Conservation (phyloP, 2,329 filamentous ascomycete species). For the Cytospora chrysosperma region DNA sequence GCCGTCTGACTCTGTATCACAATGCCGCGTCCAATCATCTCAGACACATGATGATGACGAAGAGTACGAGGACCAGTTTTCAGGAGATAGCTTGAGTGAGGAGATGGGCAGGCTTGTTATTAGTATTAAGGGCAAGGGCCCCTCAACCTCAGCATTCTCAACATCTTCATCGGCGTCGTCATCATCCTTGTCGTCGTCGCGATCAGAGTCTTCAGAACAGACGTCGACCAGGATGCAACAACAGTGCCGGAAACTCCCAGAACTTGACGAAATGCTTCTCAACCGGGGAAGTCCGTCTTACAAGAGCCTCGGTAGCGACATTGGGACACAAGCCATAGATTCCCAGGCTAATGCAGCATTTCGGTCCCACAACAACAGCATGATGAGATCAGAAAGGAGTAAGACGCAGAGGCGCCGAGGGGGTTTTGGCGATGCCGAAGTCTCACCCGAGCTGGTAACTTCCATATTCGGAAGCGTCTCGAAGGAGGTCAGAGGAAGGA, state of each 20-base stretch:
- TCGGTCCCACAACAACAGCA: neutral
- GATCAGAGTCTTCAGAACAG: neutral
- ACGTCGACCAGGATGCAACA: neutral
- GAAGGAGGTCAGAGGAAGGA: neutral
- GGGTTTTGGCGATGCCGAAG: neutral
- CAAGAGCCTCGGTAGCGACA: neutral
- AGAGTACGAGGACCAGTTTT: neutral
- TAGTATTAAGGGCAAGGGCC: neutral
- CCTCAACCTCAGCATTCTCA: too few relatives aligned
- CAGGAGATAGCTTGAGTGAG: neutral
- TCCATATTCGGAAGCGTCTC: slow-evolving; percentile 10
- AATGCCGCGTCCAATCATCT: neutral
- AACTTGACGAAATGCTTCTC: neutral
- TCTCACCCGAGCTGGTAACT: slow-evolving; percentile 4
- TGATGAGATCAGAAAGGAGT: neutral
- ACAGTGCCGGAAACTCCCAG: neutral
- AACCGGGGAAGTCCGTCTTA: neutral
- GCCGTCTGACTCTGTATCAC: slow-evolving; percentile 19
- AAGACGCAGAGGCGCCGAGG: neutral
- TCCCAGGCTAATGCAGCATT: neutral
- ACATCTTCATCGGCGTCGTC: neutral
- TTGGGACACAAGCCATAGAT: neutral
- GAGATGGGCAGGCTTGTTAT: slow-evolving; percentile 17
- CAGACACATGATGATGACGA: neutral
- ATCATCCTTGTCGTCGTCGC: neutral